Base-by-base conservation (phyloP, 2,329 filamentous ascomycete species). In the Sarocladium strictum region DNA sequence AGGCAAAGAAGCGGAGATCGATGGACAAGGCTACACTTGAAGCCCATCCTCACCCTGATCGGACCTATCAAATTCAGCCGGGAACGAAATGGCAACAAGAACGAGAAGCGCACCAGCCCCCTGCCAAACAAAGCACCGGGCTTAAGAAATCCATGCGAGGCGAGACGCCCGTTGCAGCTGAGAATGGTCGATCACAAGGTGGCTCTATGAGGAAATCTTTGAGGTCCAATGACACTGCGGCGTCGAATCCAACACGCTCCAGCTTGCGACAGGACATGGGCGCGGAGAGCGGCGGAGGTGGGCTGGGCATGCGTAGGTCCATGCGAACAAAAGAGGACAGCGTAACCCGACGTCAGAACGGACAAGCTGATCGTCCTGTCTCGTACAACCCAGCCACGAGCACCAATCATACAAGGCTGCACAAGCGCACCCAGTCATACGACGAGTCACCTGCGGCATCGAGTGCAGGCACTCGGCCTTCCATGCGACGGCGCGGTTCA, bases 401-500 rank as follows among this genome's bases (percentile, higher is more conserved):
- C 21, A 54, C 56, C 6, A 54, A 62, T 29, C 40, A 58, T 12
- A 47, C 54, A 12, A 24, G 33, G 24, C 35, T 53, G 32, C 58
- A 62, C 15, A 63, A 61, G 23, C 62, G 61, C 7, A 64, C 33
- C 6, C 47, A 51, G 47, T 51, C 47, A 5, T 21, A 51, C 29
- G 47, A 62, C 21, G 58, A 60, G 10, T 64, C 65, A 4, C 60
- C 60, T 15, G 64, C 7, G 41, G 53, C 11, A 56, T 61, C 7
- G 4, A 58, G 59, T 37, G 54, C 61, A 35, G 54, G 58, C 24
- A 56, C 62, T 32, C 67, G 65, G 41, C 63, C 75, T 12, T 61
- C 63, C 4, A 68, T 83, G 9, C 71, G 73, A 55, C 78, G 85
- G 2, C 78, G 74, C 10, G 76, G 72, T 17, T 88, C 85, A 0